Percentiles rank a stretch among this genome's conserved stretches.
These are phyloP conservation scores for Stentor roeselii DNA, from an alignment of 73 alveolate species.

Conservation along the genomic window DNA sequence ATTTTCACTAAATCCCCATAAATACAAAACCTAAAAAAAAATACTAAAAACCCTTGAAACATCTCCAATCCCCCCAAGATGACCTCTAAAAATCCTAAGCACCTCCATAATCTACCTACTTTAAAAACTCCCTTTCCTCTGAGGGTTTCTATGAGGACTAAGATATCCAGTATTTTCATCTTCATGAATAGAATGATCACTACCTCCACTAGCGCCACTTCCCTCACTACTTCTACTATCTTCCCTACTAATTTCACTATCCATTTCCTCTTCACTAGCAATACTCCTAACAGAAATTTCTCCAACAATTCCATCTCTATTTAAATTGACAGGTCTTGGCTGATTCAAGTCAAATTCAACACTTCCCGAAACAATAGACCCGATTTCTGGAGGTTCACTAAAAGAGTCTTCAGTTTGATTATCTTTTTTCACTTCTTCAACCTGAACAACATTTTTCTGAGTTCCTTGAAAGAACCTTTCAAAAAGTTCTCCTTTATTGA, in stretches of 20 bases:
- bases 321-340: background rate
- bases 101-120: background rate
- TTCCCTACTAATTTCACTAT: background rate
- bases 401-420: conserved; percentile 1
- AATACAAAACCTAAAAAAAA: background rate
- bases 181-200: conserved; percentile 14
- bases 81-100: background rate
- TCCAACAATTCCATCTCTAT: background rate
- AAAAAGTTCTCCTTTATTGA: conserved; percentile 47
- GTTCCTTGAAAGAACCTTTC: conserved; percentile 38
- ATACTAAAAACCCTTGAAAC: background rate
- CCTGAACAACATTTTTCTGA: background rate
- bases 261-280: background rate
- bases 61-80: background rate
- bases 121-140: background rate
- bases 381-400: conserved; percentile 28
- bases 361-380: conserved; percentile 22
- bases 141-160: background rate
- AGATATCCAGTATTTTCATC: background rate
- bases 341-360: background rate
- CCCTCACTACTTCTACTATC: background rate
- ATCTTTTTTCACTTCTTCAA: conserved; percentile 23
- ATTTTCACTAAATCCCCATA: background rate
- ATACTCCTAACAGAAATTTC: conserved; percentile 10
- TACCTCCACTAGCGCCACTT: background rate